Evolutionary conservation across 1,139 yeast genomes (phyloP).

Genomic region (Diutina sp.): DNA sequence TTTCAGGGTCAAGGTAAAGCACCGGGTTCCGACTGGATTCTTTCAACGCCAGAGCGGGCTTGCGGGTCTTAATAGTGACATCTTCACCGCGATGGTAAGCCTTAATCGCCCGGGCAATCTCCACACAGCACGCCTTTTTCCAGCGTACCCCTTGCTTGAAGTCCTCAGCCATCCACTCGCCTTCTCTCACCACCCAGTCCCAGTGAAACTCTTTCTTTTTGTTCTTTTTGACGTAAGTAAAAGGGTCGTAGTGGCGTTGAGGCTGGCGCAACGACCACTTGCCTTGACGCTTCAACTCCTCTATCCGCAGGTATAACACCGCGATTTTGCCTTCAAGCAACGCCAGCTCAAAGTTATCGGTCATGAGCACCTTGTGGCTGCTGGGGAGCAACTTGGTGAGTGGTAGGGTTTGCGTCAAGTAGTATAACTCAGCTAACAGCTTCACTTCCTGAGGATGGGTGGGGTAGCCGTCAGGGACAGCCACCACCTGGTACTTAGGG

Average conservation of each 20-base stretch:
- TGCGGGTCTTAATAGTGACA: constrained; percentile 40
- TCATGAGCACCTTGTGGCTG: constrained; percentile 74
- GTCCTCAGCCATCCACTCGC: constrained; percentile 76
- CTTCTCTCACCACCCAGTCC: constrained; percentile 68
- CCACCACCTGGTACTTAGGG: constrained; percentile 22
- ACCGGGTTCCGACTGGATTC: background rate
- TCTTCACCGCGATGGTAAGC: constrained; percentile 76
- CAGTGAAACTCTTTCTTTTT: constrained; percentile 40
- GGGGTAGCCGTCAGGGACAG: constrained; percentile 34
- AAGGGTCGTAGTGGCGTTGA: constrained; percentile 56
- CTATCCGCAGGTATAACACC: constrained; percentile 85
- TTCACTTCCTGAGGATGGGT: constrained; percentile 31
- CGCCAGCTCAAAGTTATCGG: constrained; percentile 77
- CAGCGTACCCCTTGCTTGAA: constrained; percentile 59
- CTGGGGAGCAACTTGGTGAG: constrained; percentile 69
- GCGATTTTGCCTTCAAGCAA: constrained; percentile 88
- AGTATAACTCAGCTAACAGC: constrained; percentile 76
- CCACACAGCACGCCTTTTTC: constrained; percentile 57
- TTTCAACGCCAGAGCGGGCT: constrained; percentile 4
- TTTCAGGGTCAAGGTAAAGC: constrained; percentile 25
- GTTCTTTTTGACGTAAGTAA: constrained; percentile 19
- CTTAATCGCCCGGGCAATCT: constrained; percentile 55
- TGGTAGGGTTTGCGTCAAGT: constrained; percentile 80
- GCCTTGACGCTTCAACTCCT: constrained; percentile 75
- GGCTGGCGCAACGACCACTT: constrained; percentile 93